A percentile compares a stretch with the other conserved stretches of the same genome.
phyloP scores from a whole-genome alignment of 345 rosid genomes.

The Hibiscus tridactylites region DNA sequence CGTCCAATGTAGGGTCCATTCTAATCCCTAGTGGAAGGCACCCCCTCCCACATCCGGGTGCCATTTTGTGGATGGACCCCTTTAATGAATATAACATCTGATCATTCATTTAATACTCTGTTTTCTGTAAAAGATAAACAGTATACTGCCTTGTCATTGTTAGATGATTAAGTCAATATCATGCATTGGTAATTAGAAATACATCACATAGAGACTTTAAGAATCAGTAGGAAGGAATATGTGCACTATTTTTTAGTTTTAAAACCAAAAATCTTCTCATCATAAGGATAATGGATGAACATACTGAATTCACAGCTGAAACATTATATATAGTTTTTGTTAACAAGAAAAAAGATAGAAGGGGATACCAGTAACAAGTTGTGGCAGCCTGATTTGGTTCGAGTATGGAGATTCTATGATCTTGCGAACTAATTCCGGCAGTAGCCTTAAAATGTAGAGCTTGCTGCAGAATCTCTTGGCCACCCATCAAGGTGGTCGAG shows the following conservation, averaged over 20 bases:
- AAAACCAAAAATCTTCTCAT: background rate
- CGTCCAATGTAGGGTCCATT: background rate
- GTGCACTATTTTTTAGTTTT: background rate
- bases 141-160: background rate
- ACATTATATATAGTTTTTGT: background rate
- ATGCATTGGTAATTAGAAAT: background rate
- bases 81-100: background rate
- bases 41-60: background rate
- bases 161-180: background rate
- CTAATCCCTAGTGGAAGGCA: too few species aligned
- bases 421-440: background rate
- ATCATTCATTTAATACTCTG: background rate
- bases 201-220: background rate
- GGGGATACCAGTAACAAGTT: background rate
- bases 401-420: background rate
- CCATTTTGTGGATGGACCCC: background rate
- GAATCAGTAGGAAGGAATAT: background rate
- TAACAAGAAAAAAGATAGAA: background rate
- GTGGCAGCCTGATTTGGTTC: background rate
- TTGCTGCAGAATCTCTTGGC: too few species aligned
- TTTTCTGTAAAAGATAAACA: background rate
- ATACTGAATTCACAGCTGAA: background rate
- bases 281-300: background rate
- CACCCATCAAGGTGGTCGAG: too few species aligned
- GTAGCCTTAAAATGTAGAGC: background rate